A percentile compares a stretch with the other conserved stretches of the same genome.
Conservation (phyloP, 169 alveolate species). For the Plasmodium berghei region DNA sequence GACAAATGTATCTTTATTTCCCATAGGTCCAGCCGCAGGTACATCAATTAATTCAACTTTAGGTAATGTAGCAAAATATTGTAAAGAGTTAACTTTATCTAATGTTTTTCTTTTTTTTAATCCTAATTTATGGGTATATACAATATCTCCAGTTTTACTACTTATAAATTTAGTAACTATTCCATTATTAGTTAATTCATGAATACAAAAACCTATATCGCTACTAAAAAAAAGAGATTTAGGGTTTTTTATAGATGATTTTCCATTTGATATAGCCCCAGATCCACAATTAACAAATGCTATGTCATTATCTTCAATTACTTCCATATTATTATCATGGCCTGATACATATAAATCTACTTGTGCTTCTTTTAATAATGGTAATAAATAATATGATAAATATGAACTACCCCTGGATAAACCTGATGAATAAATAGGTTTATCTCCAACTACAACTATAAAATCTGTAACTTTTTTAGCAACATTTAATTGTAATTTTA, state of each 20-base stretch:
- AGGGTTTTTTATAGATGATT: conserved; percentile 76
- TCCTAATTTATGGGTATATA: conserved; percentile 84
- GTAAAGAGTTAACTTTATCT: conserved; percentile 79
- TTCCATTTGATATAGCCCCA: conserved; percentile 83
- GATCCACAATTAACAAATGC: conserved; percentile 71
- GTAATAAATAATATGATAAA: conserved; percentile 86
- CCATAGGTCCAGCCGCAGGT: conserved; percentile 85
- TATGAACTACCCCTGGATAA: conserved; percentile 90
- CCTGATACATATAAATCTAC: conserved; percentile 94
- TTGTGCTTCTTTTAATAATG: conserved; percentile 89
- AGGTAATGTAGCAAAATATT: conserved; percentile 83
- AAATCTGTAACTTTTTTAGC: conserved; percentile 89
- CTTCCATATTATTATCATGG: conserved; percentile 90
- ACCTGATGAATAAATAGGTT: conserved; percentile 92
- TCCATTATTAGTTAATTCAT: conserved; percentile 86
- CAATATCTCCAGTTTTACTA: conserved; percentile 85
- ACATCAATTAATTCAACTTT: conserved; percentile 83
- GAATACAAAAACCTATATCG: conserved; percentile 88
- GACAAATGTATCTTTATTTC: conserved; percentile 88
- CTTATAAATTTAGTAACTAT: conserved; percentile 85
- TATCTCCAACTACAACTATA: conserved; percentile 92
- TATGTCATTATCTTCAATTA: conserved; percentile 78
- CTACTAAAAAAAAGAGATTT: conserved; percentile 85
- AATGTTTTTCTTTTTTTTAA: conserved; percentile 80
- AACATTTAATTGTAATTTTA: conserved; percentile 88